Percentiles rank a stretch among this genome's conserved stretches.
Conservation (phyloP, 179 eudicot genomes). For the Beta corolliflora region DNA sequence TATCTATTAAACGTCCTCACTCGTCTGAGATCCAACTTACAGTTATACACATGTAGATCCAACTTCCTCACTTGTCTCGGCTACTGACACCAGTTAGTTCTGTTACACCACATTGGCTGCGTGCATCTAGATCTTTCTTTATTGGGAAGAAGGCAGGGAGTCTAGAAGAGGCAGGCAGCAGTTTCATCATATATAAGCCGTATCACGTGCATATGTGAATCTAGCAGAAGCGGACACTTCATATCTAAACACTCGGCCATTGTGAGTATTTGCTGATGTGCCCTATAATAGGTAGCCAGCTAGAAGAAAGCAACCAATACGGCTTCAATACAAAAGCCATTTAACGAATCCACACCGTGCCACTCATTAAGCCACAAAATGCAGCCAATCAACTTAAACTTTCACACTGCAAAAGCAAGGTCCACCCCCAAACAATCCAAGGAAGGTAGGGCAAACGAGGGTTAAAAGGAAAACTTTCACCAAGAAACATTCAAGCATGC, state of each 20-base stretch:
- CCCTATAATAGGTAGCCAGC: background rate
- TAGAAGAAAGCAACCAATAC: background rate
- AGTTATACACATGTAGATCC: background rate
- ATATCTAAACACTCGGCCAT: background rate
- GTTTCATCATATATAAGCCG: background rate
- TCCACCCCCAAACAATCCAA: background rate
- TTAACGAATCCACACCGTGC: background rate
- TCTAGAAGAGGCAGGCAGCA: background rate
- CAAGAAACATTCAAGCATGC: background rate
- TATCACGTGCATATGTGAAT: background rate
- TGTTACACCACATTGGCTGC: background rate
- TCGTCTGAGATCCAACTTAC: background rate
- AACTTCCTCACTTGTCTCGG: too few relatives aligned
- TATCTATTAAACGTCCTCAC: too few relatives aligned
- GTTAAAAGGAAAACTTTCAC: background rate
- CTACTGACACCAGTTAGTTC: too few relatives aligned
- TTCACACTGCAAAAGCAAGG: background rate
- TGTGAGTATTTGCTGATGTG: background rate
- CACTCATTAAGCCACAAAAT: background rate
- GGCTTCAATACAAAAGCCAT: background rate
- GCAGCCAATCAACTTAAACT: background rate
- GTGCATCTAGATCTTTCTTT: background rate
- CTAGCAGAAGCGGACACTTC: background rate
- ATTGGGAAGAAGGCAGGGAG: background rate
- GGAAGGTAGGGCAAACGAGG: background rate